These are phyloP conservation scores for Plasmodium knowlesi DNA, from an alignment of 169 alveolate genomes.

Conservation along the genomic window DNA sequence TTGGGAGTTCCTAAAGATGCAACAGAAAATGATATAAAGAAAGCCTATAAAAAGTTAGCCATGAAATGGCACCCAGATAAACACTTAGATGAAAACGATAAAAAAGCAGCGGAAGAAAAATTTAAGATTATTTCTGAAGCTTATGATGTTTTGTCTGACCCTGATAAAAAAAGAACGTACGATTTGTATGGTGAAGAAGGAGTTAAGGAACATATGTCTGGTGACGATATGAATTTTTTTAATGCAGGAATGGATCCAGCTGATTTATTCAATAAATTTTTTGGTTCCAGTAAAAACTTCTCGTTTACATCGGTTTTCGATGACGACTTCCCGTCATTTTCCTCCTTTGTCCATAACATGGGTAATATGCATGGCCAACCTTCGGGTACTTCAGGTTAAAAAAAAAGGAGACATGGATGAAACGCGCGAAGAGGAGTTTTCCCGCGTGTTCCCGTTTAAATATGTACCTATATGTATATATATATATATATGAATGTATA, in stretches of 20 bases:
- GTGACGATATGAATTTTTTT: conserved; percentile 4
- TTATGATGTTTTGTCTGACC: conserved; percentile 94
- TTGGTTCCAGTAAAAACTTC: conserved; percentile 82
- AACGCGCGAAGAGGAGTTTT: neutral
- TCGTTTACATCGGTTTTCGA: conserved; percentile 69
- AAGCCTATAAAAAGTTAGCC: neutral
- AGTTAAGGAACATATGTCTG: conserved; percentile 87
- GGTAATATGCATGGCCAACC: conserved; percentile 76
- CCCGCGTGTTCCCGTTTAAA: neutral
- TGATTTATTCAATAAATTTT: conserved; percentile 83
- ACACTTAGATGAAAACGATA: conserved; percentile 11
- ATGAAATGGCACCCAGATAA: conserved; percentile 10
- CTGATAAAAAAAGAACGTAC: conserved; percentile 93
- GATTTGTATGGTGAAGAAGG: conserved; percentile 97
- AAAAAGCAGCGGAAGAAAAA: conserved; percentile 84
- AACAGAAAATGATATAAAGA: neutral
- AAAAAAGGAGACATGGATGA: neutral
- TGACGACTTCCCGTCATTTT: conserved; percentile 14
- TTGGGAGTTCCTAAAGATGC: neutral
- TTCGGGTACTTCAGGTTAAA: conserved; percentile 47
- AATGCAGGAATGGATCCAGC: conserved; percentile 86
- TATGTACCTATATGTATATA: neutral
- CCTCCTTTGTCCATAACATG: conserved; percentile 79
- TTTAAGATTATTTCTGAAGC: conserved; percentile 94
- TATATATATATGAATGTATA: neutral